Base-by-base conservation (phyloP, 2,329 filamentous ascomycete species). In the Alternaria burnsii region DNA sequence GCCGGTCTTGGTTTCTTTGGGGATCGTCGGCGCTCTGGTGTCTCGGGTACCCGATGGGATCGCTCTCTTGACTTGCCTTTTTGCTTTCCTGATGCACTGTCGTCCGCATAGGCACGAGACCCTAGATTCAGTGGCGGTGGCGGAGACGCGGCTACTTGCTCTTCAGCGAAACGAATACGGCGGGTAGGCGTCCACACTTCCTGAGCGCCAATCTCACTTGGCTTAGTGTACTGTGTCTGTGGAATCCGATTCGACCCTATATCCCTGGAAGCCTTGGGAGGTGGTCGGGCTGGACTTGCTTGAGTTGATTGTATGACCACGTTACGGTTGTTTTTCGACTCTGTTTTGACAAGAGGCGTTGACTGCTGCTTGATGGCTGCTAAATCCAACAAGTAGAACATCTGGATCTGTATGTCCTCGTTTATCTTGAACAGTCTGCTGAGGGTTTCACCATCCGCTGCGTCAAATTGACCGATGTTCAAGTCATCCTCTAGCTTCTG, bases 191-290 rank as follows among this genome's bases (percentile, higher is more conserved):
- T 73, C 71, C 70, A 73, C 3, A 70, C 51, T 34, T 74, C 68
- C 36, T 61, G 68, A n/a, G 61, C 57, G n/a, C 68, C 58, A 34
- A 70, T 52, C 32, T 78, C 76, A 8, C 71, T 77, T 42, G 73
- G 71, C 52, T 71, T 77, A 9, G 72, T 62, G 41, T 71, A 76
- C 59, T 78, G 76, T 16, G 76, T 78, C 54, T 76, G 76, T 7
- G 71, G 70, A 18, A 75, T 63, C 53, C 67, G 63, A 43, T 62
- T 62, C 5, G 62, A 63, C 1, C 58, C 68, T 44, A 53, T 44
- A 7, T 65, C 60, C 8, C 53, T 24, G 3, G 20, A 30, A n/a
- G 46, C 32, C n/a, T 62, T 69, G 5, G 26, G n/a, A 20, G 55
- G 63, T 20, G 69, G 63, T 3, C 65, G 61, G 32, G 52, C 55